Percentiles rank a stretch among this genome's conserved stretches.
phyloP scores from a whole-genome alignment of 1,284 basidiomycete species.

The Boletus smithii region DNA sequence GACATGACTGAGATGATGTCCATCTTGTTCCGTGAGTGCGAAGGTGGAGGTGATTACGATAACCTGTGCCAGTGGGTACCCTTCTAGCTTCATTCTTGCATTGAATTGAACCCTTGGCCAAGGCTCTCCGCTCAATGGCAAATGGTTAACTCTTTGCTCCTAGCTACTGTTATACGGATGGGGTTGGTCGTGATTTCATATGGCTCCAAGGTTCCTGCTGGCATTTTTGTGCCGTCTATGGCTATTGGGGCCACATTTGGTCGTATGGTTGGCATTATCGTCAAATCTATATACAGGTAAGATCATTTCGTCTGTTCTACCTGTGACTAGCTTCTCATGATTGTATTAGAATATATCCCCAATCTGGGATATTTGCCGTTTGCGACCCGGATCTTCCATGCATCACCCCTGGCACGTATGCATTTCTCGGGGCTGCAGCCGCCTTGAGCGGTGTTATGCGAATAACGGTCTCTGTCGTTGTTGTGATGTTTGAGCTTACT shows the following conservation, averaged over 20 bases:
- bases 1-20: conserved; percentile 99
- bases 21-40: conserved; percentile 96
- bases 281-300: conserved; percentile 87
- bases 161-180: conserved; percentile 88
- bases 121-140: conserved; percentile 91
- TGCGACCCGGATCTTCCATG: conserved; percentile 93
- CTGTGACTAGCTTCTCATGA: background rate
- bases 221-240: conserved; percentile 98
- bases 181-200: conserved; percentile 90
- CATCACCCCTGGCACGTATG: conserved; percentile 98
- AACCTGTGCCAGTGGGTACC: conserved; percentile 88
- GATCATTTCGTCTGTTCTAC: conserved; percentile 21
- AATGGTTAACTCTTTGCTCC: conserved; percentile 88
- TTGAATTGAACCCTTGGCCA: conserved; percentile 15
- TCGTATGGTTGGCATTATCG: conserved; percentile 91
- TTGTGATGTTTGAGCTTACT: conserved; percentile 98
- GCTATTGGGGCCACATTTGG: conserved; percentile 96
- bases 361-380: conserved; percentile 83
- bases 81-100: conserved; percentile 2
- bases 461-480: conserved; percentile 96
- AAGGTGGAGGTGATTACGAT: conserved; percentile 88
- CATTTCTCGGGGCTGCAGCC: conserved; percentile 91
- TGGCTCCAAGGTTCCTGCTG: conserved; percentile 94
- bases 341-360: conserved; percentile 67
- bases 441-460: conserved; percentile 95